Conservation (phyloP, 495 filamentous ascomycete species). For the Xylaria palmicola region DNA sequence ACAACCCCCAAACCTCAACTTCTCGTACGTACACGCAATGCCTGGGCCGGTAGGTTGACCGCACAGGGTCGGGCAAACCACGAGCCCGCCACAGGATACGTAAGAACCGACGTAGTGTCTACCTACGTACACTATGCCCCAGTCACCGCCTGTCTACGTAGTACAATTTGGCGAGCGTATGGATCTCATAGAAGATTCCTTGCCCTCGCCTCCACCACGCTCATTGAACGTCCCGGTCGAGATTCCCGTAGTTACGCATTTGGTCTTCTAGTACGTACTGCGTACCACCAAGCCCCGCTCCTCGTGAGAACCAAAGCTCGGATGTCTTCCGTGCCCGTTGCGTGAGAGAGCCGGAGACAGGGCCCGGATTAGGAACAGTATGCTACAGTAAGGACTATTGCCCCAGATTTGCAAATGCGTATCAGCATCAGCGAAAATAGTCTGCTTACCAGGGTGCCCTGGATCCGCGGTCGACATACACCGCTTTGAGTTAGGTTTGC, state of each 20-base stretch:
- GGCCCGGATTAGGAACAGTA: conserved; percentile 8
- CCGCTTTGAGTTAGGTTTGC: conserved; percentile 12
- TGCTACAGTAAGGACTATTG: conserved; percentile 14
- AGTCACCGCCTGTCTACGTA: not conserved
- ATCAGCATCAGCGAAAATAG: conserved; percentile 8
- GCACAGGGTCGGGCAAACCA: too few relatives aligned
- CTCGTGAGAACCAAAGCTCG: not conserved
- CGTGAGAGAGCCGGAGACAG: conserved; percentile 15
- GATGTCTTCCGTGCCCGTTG: conserved; percentile 14
- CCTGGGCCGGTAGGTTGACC: too few relatives aligned
- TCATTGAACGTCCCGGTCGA: not conserved
- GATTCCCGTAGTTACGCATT: not conserved
- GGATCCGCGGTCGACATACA: not conserved
- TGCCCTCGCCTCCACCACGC: not conserved
- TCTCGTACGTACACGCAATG: not conserved
- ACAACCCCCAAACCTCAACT: not conserved
- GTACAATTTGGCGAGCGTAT: not conserved
- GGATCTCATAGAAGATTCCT: not conserved
- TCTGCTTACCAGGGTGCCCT: not conserved
- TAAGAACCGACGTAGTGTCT: too few relatives aligned
- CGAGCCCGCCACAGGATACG: too few relatives aligned
- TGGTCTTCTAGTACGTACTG: too few relatives aligned
- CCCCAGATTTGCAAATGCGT: conserved; percentile 20
- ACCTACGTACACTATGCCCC: not conserved
- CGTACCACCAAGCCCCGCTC: not conserved